These are phyloP conservation scores for Didymella keratinophila DNA, from an alignment of 2,329 filamentous ascomycete genomes.

Conservation along the genomic window DNA sequence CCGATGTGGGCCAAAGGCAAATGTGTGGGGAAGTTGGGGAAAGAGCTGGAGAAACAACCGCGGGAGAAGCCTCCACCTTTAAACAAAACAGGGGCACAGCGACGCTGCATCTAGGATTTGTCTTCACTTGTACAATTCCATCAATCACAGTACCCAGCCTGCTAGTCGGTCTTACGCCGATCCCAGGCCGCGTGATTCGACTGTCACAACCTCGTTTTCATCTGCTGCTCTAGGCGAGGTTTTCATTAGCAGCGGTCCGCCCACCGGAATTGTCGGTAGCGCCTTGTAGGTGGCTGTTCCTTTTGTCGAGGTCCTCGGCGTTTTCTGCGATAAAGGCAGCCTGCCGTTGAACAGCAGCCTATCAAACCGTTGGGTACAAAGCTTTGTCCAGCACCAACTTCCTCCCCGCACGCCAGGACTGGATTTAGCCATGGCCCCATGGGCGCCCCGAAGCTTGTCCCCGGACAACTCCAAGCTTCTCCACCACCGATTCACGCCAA, in stretches of 20 bases:
- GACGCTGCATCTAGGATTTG: conserved; percentile 20
- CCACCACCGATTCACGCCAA: conserved; percentile 22
- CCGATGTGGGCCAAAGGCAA: conserved; percentile 28
- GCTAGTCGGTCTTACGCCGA: conserved; percentile 26
- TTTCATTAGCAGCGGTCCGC: conserved; percentile 30
- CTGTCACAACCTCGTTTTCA: conserved; percentile 24
- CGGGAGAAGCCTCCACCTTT: conserved; percentile 27
- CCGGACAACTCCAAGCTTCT: conserved; percentile 26
- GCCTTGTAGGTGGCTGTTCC: conserved; percentile 24
- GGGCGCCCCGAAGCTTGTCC: conserved; percentile 24
- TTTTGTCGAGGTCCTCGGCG: conserved; percentile 17
- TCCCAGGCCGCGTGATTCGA: conserved; percentile 24
- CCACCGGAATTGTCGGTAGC: conserved; percentile 30
- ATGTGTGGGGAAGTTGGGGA: conserved; percentile 29
- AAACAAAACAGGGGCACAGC: conserved; percentile 29
- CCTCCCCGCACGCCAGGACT: conserved; percentile 24
- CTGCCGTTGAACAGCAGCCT: conserved; percentile 23
- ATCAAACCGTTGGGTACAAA: conserved; percentile 25
- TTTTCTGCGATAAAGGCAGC: conserved; percentile 20
- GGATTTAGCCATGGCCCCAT: conserved; percentile 29
- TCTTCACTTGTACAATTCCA: conserved; percentile 27
- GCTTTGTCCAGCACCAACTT: conserved; percentile 27
- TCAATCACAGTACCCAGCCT: conserved; percentile 31
- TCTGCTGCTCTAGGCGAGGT: conserved; percentile 24
- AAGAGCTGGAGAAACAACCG: conserved; percentile 26